Evolutionary conservation across 1,139 yeast genomes (phyloP).

Genomic region (Saccharomyces hybrid): DNA sequence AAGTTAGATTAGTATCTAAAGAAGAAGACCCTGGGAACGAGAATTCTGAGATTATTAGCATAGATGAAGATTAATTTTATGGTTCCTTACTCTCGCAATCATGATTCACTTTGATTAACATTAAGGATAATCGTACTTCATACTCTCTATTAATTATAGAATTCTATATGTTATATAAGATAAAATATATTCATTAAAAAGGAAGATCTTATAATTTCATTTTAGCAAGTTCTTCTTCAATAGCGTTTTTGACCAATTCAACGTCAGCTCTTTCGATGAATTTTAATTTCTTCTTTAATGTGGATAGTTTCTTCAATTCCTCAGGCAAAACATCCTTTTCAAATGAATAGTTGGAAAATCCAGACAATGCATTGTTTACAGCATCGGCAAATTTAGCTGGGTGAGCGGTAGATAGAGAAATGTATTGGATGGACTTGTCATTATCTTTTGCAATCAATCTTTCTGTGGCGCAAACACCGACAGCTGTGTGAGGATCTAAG

Average conservation of each 20-base stretch:
- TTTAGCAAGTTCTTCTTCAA: conserved; percentile 58
- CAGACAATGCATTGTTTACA: conserved; percentile 68
- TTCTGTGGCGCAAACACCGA: conserved; percentile 77
- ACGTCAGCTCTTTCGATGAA: conserved; percentile 68
- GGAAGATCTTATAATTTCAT: conserved; percentile 32
- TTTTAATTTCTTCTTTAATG: conserved; percentile 68
- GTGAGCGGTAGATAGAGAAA: conserved; percentile 92
- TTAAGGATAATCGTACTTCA: background rate
- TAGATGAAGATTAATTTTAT: background rate
- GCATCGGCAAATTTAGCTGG: conserved; percentile 98
- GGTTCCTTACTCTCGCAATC: background rate
- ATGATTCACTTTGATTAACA: background rate
- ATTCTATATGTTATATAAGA: conserved; percentile 1
- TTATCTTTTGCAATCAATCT: conserved; percentile 48
- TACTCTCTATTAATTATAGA: conserved; percentile 2
- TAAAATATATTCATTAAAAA: conserved; percentile 1
- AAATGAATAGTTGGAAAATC: conserved; percentile 67
- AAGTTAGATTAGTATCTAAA: conserved; percentile 36
- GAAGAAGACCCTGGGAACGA: conserved; percentile 7
- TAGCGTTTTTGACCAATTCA: conserved; percentile 64
- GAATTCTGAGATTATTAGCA: background rate
- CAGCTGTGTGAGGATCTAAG: conserved; percentile 94
- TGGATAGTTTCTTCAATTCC: conserved; percentile 66
- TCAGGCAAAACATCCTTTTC: conserved; percentile 84
- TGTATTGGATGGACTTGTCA: conserved; percentile 42